Conservation (phyloP, 208 protist genomes). For the Leishmania major region DNA sequence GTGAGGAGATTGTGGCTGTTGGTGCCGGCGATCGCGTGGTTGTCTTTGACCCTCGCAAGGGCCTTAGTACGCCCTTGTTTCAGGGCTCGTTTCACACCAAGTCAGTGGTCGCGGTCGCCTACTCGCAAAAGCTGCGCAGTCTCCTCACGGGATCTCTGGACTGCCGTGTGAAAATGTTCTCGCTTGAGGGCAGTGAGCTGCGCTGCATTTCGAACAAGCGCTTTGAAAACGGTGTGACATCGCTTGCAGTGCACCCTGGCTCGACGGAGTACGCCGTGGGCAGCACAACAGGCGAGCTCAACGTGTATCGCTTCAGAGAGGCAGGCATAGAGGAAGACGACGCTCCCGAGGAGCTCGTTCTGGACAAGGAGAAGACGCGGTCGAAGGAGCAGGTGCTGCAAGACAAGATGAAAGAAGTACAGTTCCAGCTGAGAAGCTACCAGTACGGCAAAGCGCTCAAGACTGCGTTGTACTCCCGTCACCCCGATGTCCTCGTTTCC, state of each 20-base stretch:
- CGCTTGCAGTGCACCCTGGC: conserved; percentile 65
- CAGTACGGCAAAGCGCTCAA: conserved; percentile 82
- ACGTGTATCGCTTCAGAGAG: conserved; percentile 66
- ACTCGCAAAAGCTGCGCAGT: conserved; percentile 61
- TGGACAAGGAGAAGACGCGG: conserved; percentile 28
- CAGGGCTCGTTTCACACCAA: conserved; percentile 83
- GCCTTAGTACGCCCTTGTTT: conserved; percentile 44
- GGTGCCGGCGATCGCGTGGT: conserved; percentile 59
- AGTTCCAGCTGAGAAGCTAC: conserved; percentile 69
- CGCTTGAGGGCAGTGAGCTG: conserved; percentile 45
- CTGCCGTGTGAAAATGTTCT: conserved; percentile 84
- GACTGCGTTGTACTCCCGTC: conserved; percentile 75
- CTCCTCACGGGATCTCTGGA: conserved; percentile 79
- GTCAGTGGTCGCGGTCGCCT: conserved; percentile 67
- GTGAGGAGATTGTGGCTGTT: conserved; percentile 40
- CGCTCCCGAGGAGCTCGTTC: conserved; percentile 8
- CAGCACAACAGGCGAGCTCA: conserved; percentile 58
- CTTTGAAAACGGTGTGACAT: conserved; percentile 61
- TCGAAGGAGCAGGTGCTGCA: conserved; percentile 45
- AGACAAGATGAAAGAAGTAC: conserved; percentile 56
- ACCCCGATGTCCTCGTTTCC: conserved; percentile 77
- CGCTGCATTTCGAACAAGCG: conserved; percentile 64
- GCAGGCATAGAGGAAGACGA: conserved; percentile 29
- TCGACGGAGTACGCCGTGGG: conserved; percentile 80
- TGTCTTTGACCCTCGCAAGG: conserved; percentile 77